Percentiles rank a stretch among this genome's conserved stretches.
These are phyloP conservation scores for Penicillium sp. DNA, from an alignment of 2,329 filamentous ascomycete species.

Conservation along the genomic window DNA sequence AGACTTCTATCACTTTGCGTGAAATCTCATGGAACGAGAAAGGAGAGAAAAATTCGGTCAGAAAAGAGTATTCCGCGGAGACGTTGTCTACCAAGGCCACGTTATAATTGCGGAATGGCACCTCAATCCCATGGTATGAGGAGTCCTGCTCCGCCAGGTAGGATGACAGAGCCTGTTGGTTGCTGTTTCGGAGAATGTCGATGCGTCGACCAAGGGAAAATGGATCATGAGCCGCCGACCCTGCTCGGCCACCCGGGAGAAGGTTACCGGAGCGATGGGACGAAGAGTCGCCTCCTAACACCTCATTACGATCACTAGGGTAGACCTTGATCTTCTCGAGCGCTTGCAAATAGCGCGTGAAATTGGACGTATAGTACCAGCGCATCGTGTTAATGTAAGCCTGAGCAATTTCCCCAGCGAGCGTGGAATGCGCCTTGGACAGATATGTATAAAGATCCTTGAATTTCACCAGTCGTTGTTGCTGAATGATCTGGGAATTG, in stretches of 20 bases:
- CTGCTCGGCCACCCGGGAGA: conserved; percentile 35
- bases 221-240: conserved; percentile 60
- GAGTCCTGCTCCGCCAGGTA: conserved; percentile 90
- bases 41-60: conserved; percentile 82
- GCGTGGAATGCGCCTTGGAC: conserved; percentile 69
- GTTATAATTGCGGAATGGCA: conserved; percentile 91
- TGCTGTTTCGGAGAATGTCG: conserved; percentile 69
- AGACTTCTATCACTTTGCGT: conserved; percentile 78
- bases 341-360: conserved; percentile 77
- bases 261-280: conserved; percentile 52
- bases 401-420: conserved; percentile 83
- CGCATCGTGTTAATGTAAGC: conserved; percentile 98
- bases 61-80: conserved; percentile 88
- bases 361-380: conserved; percentile 95
- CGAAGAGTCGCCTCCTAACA: conserved; percentile 71
- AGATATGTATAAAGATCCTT: conserved; percentile 85
- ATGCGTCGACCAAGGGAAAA: conserved; percentile 83
- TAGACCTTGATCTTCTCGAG: conserved; percentile 82
- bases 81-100: conserved; percentile 89
- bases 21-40: conserved; percentile 71
- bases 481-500: conserved; percentile 94
- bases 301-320: conserved; percentile 72
- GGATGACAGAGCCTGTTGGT: conserved; percentile 71
- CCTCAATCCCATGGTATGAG: conserved; percentile 76
- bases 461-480: conserved; percentile 81